phyloP scores from a whole-genome alignment of 1,284 basidiomycete species.

The Malassezia caprae region DNA sequence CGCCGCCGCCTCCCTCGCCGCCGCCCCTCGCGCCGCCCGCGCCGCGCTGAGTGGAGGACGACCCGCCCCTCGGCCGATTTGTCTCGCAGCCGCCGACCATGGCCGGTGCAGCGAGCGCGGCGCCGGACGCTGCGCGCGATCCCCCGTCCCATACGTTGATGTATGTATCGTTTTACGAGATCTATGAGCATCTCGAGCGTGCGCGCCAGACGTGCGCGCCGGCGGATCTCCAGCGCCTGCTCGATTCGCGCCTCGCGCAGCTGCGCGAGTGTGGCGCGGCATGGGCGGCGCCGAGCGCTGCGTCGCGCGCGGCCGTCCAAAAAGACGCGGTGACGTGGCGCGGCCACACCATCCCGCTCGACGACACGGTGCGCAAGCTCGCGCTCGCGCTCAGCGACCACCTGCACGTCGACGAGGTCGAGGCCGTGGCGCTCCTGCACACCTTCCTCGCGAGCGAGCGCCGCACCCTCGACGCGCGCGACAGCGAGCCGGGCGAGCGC shows the following conservation, averaged over 20 bases:
- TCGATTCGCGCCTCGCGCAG: conserved; percentile 18
- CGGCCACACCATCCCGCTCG: conserved; percentile 57
- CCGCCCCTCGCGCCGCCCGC: not conserved
- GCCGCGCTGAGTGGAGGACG: not conserved
- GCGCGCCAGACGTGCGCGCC: conserved; percentile 22
- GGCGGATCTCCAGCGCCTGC: conserved; percentile 19
- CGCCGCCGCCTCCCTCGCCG: conserved; percentile 2
- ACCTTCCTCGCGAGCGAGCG: conserved; percentile 71
- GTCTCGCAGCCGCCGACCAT: not conserved
- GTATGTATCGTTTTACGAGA: conserved; percentile 27
- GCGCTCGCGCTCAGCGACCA: conserved; percentile 60
- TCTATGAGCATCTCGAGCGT: conserved; percentile 38
- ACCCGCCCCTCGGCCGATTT: not conserved
- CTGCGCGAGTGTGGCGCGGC: conserved; percentile 26
- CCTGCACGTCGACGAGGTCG: conserved; percentile 66
- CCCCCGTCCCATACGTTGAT: not conserved
- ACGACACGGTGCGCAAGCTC: conserved; percentile 59
- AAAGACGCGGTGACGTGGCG: not conserved
- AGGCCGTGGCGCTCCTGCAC: conserved; percentile 61
- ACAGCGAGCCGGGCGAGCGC: not conserved
- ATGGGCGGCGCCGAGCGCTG: conserved; percentile 12
- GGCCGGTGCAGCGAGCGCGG: conserved; percentile 3
- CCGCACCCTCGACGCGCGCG: conserved; percentile 50
- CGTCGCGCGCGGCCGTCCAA: conserved; percentile 3
- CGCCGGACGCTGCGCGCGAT: conserved; percentile 1